Evolutionary conservation across 129 eudicot genomes (phyloP), one percentile per base, ranked within the genome.

Genomic region (Artemisia annua): DNA sequence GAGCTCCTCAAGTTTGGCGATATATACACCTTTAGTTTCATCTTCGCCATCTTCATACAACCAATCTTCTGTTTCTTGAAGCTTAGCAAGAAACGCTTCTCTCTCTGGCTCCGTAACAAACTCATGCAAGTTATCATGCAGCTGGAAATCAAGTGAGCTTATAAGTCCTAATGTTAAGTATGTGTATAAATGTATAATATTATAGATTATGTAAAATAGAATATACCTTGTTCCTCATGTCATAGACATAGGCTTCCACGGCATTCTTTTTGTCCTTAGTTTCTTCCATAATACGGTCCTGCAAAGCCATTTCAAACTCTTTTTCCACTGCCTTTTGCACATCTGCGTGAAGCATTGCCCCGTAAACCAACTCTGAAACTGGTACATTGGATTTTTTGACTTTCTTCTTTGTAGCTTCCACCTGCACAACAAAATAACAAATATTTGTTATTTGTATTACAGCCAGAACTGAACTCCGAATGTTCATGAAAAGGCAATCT

Each of bases 21-120:
- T 53, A 66, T 92, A 92, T 0, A 92, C 96, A 3, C 96, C 96
- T 73, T 87, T 89, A 3, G 96, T 93, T 77, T 93, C 98, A 65
- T 93, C 98, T 78, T 93, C 98, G 1, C 98, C 98, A 16, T 89
- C 98, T 83, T 89, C 98, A 77, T 93, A 93, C 83, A 93, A 80
- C 98, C 98, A 93, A 67, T 93, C 98, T 84, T 93, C 98, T 20
- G 86, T 88, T 71, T 87, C 85, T 72, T 93, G 98, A 73, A 93
- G 98, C 65, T 67, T 80, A 52, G 82, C 73, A 54, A 81, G 71
- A 44, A 93, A 82, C 65, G 70, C 91, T 26, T 91, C 97, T 63
- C 75, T 88, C 59, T 88, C 97, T n/a, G 91, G 53, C 3, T 75
- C 96, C 18, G 86, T 80, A n/a, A 89, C 91, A 62, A 86, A 91